Conservation (phyloP, 2,329 filamentous ascomycete genomes). For the Stachybotrys chlorohalonatus region DNA sequence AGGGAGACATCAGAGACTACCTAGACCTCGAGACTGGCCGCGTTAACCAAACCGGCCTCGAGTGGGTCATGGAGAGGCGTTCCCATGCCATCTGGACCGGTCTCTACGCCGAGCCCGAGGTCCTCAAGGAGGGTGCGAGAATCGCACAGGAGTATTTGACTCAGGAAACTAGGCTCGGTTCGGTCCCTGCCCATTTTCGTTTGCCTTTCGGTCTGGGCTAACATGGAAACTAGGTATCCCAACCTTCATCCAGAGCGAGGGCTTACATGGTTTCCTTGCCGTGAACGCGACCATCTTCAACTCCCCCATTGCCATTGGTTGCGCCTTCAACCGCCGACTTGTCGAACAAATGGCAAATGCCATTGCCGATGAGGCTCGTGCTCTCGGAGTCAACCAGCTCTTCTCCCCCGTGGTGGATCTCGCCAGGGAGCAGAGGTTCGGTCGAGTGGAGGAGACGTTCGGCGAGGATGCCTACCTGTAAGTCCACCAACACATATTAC, state of each 20-base stretch:
- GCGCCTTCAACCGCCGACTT: conserved; percentile 58
- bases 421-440: conserved; percentile 61
- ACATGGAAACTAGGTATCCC: conserved; percentile 47
- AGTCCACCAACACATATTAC: conserved; percentile 5
- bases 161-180: conserved; percentile 30
- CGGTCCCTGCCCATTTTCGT: neutral
- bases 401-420: conserved; percentile 65
- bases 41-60: conserved; percentile 60
- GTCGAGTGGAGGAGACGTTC: conserved; percentile 66
- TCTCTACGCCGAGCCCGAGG: conserved; percentile 54
- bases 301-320: conserved; percentile 63
- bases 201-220: conserved; percentile 17
- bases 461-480: conserved; percentile 58
- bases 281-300: conserved; percentile 73
- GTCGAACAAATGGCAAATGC: conserved; percentile 57
- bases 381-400: conserved; percentile 63
- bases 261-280: conserved; percentile 63
- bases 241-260: conserved; percentile 64
- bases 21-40: conserved; percentile 56
- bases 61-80: conserved; percentile 55
- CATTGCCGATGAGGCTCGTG: conserved; percentile 56
- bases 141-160: conserved; percentile 60
- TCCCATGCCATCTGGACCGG: conserved; percentile 68
- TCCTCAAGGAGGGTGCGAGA: conserved; percentile 53
- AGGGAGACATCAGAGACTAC: conserved; percentile 66